Conservation (phyloP, 139 green algal genomes). For the Asterochloris sp. region DNA sequence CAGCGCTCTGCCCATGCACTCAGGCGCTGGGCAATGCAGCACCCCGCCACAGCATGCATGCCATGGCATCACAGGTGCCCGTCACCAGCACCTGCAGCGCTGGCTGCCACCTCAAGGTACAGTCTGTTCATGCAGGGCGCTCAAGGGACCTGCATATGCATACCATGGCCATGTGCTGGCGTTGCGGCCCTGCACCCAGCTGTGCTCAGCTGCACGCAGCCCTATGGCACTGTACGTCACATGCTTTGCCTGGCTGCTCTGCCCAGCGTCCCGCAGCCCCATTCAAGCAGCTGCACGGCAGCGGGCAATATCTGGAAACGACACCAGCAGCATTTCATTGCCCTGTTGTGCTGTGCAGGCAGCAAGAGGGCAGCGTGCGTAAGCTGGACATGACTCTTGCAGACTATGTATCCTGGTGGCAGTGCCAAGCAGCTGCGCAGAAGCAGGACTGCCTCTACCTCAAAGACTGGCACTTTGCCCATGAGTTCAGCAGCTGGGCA, state of each 20-base stretch:
- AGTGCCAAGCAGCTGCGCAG: slow-evolving; percentile 11
- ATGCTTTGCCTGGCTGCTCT: neutral
- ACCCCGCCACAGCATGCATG: neutral
- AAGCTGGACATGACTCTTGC: slow-evolving; percentile 44
- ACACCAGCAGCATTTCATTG: neutral
- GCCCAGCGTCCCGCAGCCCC: neutral
- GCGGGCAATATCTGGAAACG: neutral
- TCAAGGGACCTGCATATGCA: too few relatives aligned
- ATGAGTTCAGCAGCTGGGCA: slow-evolving; percentile 55
- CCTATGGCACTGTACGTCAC: neutral
- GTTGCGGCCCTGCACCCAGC: neutral
- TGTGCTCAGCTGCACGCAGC: neutral
- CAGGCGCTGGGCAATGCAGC: neutral
- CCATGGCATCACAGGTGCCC: neutral
- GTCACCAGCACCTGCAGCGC: neutral
- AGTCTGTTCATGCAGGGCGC: too few relatives aligned
- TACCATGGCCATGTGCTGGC: neutral
- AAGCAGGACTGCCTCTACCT: slow-evolving; percentile 53
- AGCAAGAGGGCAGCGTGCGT: slow-evolving; percentile 18
- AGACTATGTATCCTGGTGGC: slow-evolving; percentile 52
- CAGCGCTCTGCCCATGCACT: neutral
- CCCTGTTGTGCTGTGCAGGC: neutral
- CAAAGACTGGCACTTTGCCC: slow-evolving; percentile 90
- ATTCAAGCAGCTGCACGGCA: neutral
- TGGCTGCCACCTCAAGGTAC: too few relatives aligned